These are phyloP conservation scores for Syncephalastrum contaminatum DNA, from an alignment of 371 early-diverging fungal genomes.

Conservation along the genomic window DNA sequence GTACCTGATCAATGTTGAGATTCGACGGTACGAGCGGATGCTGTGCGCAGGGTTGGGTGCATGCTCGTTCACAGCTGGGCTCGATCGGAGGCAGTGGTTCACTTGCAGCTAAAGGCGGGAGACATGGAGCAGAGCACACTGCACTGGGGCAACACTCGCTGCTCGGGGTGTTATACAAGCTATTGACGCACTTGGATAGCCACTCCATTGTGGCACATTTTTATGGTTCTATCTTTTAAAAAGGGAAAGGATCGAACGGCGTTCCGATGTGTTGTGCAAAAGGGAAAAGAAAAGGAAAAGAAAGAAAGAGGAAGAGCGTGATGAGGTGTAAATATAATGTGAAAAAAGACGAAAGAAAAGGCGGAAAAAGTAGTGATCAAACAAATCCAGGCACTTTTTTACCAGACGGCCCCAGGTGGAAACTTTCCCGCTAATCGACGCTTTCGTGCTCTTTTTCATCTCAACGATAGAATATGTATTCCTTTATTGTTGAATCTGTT, in stretches of 20 bases:
- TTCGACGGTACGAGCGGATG: constrained; percentile 27
- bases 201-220: constrained; percentile 28
- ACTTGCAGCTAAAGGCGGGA: constrained; percentile 23
- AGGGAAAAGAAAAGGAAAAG: not conserved
- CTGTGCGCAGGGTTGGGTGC: constrained; percentile 22
- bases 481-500: too few species aligned
- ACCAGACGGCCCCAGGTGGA: too few species aligned
- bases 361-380: too few species aligned
- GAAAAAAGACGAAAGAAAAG: too few species aligned
- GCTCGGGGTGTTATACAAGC: constrained; percentile 24
- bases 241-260: not conserved
- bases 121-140: constrained; percentile 6
- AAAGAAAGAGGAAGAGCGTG: not conserved
- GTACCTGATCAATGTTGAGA: constrained; percentile 34
- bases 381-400: too few species aligned
- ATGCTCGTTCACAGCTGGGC: constrained; percentile 17
- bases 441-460: too few species aligned
- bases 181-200: constrained; percentile 28
- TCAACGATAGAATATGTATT: too few species aligned
- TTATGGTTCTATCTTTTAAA: not conserved
- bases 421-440: too few species aligned
- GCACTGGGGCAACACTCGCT: constrained; percentile 11
- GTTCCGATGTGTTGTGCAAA: not conserved
- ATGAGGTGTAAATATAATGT: too few species aligned
- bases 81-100: constrained; percentile 24